These are phyloP conservation scores for Sicyos edulis DNA, from an alignment of 306 rosid species.

Conservation along the genomic window DNA sequence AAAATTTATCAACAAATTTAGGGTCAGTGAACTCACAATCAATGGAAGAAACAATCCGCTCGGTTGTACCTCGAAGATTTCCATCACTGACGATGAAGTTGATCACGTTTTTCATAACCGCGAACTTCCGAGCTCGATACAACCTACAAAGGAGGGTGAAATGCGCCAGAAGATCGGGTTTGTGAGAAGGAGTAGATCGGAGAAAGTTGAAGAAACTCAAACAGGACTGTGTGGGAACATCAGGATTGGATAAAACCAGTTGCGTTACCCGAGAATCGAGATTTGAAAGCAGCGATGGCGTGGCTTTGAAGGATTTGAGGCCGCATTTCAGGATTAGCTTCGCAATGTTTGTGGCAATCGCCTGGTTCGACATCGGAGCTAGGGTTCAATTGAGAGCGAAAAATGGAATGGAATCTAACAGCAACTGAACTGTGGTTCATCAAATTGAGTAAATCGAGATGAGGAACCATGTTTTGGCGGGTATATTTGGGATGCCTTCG, in stretches of 20 bases:
- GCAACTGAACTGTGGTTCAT: not conserved
- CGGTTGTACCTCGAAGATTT: constrained; percentile 19
- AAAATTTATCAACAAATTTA: constrained; percentile 38
- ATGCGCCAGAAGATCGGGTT: constrained; percentile 56
- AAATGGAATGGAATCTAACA: not conserved
- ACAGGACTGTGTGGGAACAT: constrained; percentile 30
- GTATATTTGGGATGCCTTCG: not conserved
- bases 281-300: constrained; percentile 35
- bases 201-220: constrained; percentile 55
- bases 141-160: constrained; percentile 40
- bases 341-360: constrained; percentile 34
- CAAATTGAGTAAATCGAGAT: not conserved
- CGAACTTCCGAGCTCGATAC: constrained; percentile 39
- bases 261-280: constrained; percentile 42
- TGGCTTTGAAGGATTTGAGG: constrained; percentile 27
- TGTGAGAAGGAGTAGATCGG: constrained; percentile 28
- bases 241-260: constrained; percentile 54
- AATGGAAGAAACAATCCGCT: constrained; percentile 31
- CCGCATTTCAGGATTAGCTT: constrained; percentile 29
- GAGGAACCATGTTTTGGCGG: constrained; percentile 2
- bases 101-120: constrained; percentile 42
- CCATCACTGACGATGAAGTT: constrained; percentile 31
- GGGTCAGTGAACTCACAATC: constrained; percentile 27
- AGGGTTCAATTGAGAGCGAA: constrained; percentile 27
- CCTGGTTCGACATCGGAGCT: constrained; percentile 24